These are phyloP conservation scores for Exophiala xenobiotica DNA, from an alignment of 2,329 filamentous ascomycete species.

Conservation along the genomic window DNA sequence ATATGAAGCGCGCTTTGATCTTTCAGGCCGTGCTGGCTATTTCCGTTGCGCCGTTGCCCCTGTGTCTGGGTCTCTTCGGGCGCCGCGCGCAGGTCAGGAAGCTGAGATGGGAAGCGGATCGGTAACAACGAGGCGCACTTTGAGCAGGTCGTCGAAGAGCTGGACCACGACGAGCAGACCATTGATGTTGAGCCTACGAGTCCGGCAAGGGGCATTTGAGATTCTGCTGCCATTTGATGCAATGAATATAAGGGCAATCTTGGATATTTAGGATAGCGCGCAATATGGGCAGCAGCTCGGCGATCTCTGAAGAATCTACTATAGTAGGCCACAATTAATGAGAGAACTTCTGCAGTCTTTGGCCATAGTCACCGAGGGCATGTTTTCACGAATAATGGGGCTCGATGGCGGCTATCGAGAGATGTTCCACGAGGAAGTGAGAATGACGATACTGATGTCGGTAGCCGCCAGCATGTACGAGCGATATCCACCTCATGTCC, in stretches of 20 bases:
- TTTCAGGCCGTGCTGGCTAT: slow-evolving; percentile 74
- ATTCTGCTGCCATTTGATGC: not conserved
- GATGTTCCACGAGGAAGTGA: too few relatives aligned
- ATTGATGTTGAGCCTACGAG: not conserved
- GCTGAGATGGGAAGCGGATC: slow-evolving; percentile 43
- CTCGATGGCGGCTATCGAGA: too few relatives aligned
- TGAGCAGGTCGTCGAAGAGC: slow-evolving; percentile 9
- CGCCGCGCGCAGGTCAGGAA: slow-evolving; percentile 37
- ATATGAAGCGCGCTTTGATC: slow-evolving; percentile 73
- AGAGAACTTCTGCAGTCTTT: too few relatives aligned
- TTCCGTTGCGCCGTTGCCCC: slow-evolving; percentile 63
- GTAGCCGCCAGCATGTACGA: too few relatives aligned
- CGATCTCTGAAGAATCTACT: not conserved
- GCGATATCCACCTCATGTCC: too few relatives aligned
- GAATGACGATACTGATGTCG: too few relatives aligned
- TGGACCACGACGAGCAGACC: not conserved
- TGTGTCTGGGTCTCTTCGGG: slow-evolving; percentile 71
- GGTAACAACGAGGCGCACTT: slow-evolving; percentile 19
- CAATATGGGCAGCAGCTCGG: not conserved
- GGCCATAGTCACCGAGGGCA: too few relatives aligned
- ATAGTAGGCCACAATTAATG: too few relatives aligned
- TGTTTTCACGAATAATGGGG: too few relatives aligned
- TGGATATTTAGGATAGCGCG: not conserved
- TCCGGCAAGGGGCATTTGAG: not conserved
- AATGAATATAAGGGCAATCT: not conserved